These are phyloP conservation scores for Sphaerobolus stellatus DNA, from an alignment of 1,284 basidiomycete genomes.

Conservation along the genomic window DNA sequence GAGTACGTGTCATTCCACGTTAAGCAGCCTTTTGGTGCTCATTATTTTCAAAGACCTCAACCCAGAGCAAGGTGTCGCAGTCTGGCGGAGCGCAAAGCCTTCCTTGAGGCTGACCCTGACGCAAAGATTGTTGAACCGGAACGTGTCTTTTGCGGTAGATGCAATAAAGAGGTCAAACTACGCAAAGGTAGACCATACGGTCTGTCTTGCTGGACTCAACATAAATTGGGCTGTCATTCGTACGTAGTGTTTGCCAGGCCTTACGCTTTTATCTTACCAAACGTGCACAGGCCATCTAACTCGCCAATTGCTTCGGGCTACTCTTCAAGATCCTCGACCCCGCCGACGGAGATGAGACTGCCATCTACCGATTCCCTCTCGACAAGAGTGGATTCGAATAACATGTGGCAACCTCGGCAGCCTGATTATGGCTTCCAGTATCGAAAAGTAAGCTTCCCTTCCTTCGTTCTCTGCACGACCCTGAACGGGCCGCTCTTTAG, in stretches of 20 bases:
- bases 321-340: too few relatives aligned
- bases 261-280: neutral
- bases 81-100: conserved; percentile 48
- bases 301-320: neutral
- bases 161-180: conserved; percentile 59
- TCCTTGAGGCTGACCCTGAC: conserved; percentile 52
- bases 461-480: neutral
- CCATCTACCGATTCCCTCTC: conserved; percentile 8
- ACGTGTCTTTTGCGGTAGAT: conserved; percentile 55
- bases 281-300: neutral
- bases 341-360: too few relatives aligned
- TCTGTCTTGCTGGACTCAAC: conserved; percentile 51
- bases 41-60: conserved; percentile 2
- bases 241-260: neutral
- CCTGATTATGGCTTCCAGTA: neutral
- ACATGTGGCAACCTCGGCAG: conserved; percentile 8
- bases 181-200: conserved; percentile 41
- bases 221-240: conserved; percentile 31
- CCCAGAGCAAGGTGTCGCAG: conserved; percentile 20
- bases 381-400: conserved; percentile 1
- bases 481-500: too few relatives aligned
- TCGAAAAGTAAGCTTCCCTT: neutral
- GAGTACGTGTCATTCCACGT: neutral
- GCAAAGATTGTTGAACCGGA: conserved; percentile 48
- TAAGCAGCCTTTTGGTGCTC: neutral